A percentile compares a stretch with the other conserved stretches of the same genome.
Evolutionary conservation across 768 basidiomycete species (phyloP).

Genomic region (Postia placenta): DNA sequence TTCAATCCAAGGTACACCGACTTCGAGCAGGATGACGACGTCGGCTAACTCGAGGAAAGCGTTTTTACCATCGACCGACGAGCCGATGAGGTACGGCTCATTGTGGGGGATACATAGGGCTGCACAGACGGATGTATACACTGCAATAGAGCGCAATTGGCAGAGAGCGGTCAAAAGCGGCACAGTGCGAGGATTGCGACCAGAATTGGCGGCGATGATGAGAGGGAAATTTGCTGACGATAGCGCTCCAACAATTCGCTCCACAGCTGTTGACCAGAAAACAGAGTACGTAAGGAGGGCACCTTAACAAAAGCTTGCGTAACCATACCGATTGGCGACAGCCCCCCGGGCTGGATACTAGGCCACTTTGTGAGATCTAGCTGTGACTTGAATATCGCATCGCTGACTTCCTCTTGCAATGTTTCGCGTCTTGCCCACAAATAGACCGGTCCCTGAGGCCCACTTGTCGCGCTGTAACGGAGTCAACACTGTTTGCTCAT

Average conservation of each 20-base stretch:
- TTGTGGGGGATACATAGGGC: constrained; percentile 49
- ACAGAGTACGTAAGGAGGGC: too few species aligned
- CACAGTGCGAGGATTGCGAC: constrained; percentile 46
- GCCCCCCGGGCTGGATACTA: constrained; percentile 40
- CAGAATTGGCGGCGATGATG: constrained; percentile 59
- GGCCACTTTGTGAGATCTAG: constrained; percentile 41
- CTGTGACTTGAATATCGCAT: constrained; percentile 26
- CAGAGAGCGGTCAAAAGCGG: constrained; percentile 42
- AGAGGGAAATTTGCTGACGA: constrained; percentile 46
- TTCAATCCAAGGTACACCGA: constrained; percentile 62
- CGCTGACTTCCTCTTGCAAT: constrained; percentile 57
- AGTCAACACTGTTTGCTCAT: not conserved
- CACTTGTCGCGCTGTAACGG: constrained; percentile 50
- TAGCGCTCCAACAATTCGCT: constrained; percentile 42
- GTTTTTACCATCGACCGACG: constrained; percentile 44
- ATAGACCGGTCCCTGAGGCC: constrained; percentile 70
- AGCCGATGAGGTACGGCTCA: constrained; percentile 48
- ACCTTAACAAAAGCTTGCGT: too few species aligned
- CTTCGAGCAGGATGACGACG: constrained; percentile 58
- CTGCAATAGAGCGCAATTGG: constrained; percentile 44
- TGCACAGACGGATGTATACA: constrained; percentile 46
- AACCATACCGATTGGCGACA: constrained; percentile 33
- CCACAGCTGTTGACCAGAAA: constrained; percentile 25
- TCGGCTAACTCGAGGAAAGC: constrained; percentile 48
- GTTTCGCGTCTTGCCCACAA: constrained; percentile 69